Conservation (phyloP, 257 asterid species). For the Nyctanthes arbortristis region DNA sequence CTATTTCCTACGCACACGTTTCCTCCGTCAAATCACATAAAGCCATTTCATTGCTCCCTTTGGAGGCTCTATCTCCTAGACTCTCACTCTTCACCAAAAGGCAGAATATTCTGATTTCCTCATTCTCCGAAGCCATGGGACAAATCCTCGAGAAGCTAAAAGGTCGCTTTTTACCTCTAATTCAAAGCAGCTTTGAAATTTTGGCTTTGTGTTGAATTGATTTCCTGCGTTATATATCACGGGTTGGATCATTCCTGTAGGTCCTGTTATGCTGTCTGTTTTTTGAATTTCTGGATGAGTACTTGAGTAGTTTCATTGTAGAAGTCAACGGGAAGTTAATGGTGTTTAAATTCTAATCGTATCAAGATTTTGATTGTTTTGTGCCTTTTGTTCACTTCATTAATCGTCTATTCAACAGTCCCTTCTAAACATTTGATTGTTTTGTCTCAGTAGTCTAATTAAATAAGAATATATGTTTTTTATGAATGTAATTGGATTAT, state of each 20-base stretch:
- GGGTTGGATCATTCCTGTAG: too few species aligned
- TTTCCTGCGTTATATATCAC: background rate
- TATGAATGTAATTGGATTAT: too few species aligned
- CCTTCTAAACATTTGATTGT: background rate
- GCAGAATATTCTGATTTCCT: slow-evolving; percentile 14
- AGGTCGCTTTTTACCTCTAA: slow-evolving; percentile 38
- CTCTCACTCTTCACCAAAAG: background rate
- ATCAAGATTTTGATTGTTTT: background rate
- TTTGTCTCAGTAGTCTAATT: background rate
- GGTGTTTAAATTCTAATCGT: too few species aligned
- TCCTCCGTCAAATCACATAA: slow-evolving; percentile 2
- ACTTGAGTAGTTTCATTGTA: background rate
- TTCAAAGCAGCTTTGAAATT: too few species aligned
- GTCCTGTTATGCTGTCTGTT: background rate
- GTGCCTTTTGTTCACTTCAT: background rate
- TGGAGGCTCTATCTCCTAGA: too few species aligned
- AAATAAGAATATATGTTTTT: background rate
- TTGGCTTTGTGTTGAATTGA: too few species aligned
- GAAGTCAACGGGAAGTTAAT: too few species aligned
- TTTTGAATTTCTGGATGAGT: background rate
- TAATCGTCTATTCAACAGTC: background rate
- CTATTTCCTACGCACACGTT: slow-evolving; percentile 37
- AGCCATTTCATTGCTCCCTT: background rate
- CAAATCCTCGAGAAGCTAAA: slow-evolving; percentile 69
- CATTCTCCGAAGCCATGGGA: slow-evolving; percentile 60